Evolutionary conservation across 2,329 filamentous ascomycete genomes (phyloP).

Genomic region (Hypomyces rosellus): DNA sequence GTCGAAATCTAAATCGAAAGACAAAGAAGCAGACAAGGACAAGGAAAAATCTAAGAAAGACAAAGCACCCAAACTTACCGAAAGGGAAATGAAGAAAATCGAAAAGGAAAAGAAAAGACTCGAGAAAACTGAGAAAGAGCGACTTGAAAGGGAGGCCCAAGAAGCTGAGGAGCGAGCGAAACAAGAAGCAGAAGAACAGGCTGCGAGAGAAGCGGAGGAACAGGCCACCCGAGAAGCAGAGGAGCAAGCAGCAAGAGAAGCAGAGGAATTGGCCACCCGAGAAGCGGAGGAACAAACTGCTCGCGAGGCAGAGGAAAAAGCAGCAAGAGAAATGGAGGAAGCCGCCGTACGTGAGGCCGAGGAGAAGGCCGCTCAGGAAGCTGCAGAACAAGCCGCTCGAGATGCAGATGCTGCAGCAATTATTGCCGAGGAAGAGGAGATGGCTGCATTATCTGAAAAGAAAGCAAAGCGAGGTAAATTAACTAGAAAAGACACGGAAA

Average conservation of each 20-base stretch:
- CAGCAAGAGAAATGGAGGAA: slow-evolving; percentile 12
- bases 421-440: slow-evolving; percentile 22
- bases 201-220: slow-evolving; percentile 17
- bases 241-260: slow-evolving; percentile 8
- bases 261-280: not conserved
- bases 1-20: slow-evolving; percentile 36
- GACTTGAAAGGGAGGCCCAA: slow-evolving; percentile 19
- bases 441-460: slow-evolving; percentile 27
- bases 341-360: slow-evolving; percentile 13
- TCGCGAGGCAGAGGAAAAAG: slow-evolving; percentile 5
- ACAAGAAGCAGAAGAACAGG: slow-evolving; percentile 24
- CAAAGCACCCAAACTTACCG: slow-evolving; percentile 39
- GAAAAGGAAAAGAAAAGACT: slow-evolving; percentile 42
- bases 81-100: slow-evolving; percentile 46
- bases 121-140: slow-evolving; percentile 33
- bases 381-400: slow-evolving; percentile 14
- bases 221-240: slow-evolving; percentile 4
- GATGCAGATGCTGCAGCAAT: slow-evolving; percentile 18
- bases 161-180: slow-evolving; percentile 26
- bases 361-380: slow-evolving; percentile 8
- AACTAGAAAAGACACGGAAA: slow-evolving; percentile 25
- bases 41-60: slow-evolving; percentile 31
- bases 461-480: slow-evolving; percentile 27
- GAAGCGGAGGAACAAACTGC: slow-evolving; percentile 3
- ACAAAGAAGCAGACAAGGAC: slow-evolving; percentile 25